Evolutionary conservation across 2,329 filamentous ascomycete species (phyloP), one percentile per base, ranked within the genome.

Genomic region (Furcasterigmium sp.): DNA sequence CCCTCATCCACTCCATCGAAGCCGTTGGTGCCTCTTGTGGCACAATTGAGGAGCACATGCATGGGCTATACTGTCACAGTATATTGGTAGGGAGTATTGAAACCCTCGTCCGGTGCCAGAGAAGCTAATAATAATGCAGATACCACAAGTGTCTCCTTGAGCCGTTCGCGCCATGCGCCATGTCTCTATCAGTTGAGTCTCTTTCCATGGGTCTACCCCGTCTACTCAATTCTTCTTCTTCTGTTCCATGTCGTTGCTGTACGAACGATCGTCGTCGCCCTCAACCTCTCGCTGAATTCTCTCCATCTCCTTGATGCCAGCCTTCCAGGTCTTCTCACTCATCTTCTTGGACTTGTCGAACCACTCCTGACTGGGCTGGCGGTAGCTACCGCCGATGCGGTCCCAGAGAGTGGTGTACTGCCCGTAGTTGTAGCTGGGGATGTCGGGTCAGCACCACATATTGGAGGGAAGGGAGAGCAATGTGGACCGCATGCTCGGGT

Each of bases 371-470:
- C 85, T 85, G 15, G 85, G 85, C 66, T 82, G 80, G 49, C 84
- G 69, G 65, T 88, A 89, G 55, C 80, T 86, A 42, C 83, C 84
- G 30, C 82, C 82, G 30, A 88, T 61, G 37, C 84, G 76, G 59
- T 88, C 85, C 84, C 84, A 89, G 4, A 87, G 64, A 0, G 85
- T 89, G 2, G 83, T 85, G 63, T 83, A 89, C 57, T 89, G 85
- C 20, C 85, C 85, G 55, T 87, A 89, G 62, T 88, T 88, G 68
- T 49, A 53, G 42, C 51, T 53, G 69, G 87, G 86, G 72, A 87
- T 87, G 8, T 11, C 14, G 7, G 32, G 15, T 32, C n/a, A 32
- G 29, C 10, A 32, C 13, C 14, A 34, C 14, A 14, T 14, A 6
- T 17, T 14, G 7, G 14, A 34, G 15, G n/a, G n/a, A n/a, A n/a